phyloP scores from a whole-genome alignment of 139 green algal species.

The Closterium sp. region DNA sequence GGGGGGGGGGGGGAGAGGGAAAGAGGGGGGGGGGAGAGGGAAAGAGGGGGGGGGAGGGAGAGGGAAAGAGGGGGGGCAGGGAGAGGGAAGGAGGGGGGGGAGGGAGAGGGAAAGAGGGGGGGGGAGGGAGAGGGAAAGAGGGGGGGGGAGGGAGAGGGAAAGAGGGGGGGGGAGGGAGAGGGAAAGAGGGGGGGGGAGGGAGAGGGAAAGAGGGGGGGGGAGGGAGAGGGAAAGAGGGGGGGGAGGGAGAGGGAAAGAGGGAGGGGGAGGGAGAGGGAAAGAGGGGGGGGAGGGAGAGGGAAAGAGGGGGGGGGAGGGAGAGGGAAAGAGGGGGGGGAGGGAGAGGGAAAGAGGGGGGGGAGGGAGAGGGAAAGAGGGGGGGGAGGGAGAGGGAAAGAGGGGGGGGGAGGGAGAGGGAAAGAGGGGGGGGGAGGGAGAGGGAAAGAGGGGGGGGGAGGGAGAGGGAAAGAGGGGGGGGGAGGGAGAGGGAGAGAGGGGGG shows the following conservation, averaged over 20 bases:
- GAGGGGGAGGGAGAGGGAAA: not conserved
- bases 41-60: not conserved
- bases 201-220: not conserved
- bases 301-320: not conserved
- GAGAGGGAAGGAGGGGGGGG: conserved; percentile 7
- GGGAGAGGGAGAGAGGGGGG: not conserved
- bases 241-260: not conserved
- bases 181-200: not conserved
- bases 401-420: not conserved
- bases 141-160: not conserved
- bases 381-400: not conserved
- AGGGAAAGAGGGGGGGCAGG: too few relatives aligned
- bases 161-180: not conserved
- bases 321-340: not conserved
- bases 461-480: not conserved
- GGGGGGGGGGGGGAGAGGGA: not conserved
- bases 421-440: not conserved
- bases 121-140: not conserved
- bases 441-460: not conserved
- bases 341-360: not conserved
- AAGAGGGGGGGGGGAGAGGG: not conserved
- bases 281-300: not conserved
- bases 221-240: too few relatives aligned
- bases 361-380: not conserved
- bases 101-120: not conserved